Conservation (phyloP, 208 protist genomes). For the Porcisia deanei region DNA sequence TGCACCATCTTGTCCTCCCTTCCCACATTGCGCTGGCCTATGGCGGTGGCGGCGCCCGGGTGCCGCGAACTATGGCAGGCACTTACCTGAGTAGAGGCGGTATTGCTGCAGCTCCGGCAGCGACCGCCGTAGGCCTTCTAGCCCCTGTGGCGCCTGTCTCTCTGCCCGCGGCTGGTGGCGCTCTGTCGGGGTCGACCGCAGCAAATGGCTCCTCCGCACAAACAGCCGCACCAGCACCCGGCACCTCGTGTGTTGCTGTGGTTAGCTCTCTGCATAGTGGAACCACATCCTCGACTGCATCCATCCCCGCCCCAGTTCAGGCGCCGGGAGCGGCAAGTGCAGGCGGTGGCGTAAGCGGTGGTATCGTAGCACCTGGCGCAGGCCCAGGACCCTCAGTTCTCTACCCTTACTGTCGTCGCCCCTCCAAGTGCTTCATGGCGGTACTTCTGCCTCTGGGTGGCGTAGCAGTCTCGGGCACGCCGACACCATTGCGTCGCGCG, state of each 20-base stretch:
- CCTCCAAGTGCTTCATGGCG: constrained; percentile 37
- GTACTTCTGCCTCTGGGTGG: constrained; percentile 52
- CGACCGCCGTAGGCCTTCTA: neutral
- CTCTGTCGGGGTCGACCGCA: neutral
- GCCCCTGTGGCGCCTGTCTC: neutral
- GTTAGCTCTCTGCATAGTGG: neutral
- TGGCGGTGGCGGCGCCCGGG: constrained; percentile 13
- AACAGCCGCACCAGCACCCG: neutral
- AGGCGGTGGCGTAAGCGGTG: neutral
- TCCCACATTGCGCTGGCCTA: constrained; percentile 24
- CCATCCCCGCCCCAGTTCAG: neutral
- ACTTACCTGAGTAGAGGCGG: constrained; percentile 16
- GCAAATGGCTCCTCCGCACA: neutral
- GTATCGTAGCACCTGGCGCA: neutral
- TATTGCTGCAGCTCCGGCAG: neutral
- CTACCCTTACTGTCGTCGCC: constrained; percentile 22
- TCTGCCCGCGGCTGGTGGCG: neutral
- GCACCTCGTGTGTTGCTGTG: neutral
- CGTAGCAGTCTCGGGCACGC: constrained; percentile 42
- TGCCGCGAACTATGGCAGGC: constrained; percentile 17
- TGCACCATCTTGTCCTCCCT: constrained; percentile 31
- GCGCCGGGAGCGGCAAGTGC: neutral
- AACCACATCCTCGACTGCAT: constrained; percentile 6
- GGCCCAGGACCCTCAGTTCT: neutral
- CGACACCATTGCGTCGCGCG: neutral